phyloP scores from a whole-genome alignment of 371 early-diverging fungal genomes.

The Mortierella sp. region DNA sequence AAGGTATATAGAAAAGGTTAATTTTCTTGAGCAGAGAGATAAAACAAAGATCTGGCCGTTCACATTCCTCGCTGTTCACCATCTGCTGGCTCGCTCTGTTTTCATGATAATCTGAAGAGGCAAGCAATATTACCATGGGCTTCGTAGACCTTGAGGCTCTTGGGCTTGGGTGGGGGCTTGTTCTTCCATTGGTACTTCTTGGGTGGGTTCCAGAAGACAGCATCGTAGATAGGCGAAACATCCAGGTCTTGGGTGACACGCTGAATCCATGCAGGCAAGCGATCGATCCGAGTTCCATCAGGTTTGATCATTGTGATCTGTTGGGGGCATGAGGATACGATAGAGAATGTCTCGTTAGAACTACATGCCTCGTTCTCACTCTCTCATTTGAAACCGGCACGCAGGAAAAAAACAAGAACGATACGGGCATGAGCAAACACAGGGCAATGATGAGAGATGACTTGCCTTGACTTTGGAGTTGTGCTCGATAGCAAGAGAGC shows the following conservation, averaged over 20 bases:
- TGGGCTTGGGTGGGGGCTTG: constrained; percentile 74
- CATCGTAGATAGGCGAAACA: constrained; percentile 88
- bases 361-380: not conserved
- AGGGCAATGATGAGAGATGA: not conserved
- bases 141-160: constrained; percentile 85
- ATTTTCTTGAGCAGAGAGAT: constrained; percentile 2
- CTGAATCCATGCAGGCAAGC: constrained; percentile 92
- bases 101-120: not conserved
- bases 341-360: not conserved
- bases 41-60: not conserved
- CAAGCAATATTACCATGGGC: constrained; percentile 73
- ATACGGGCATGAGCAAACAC: not conserved
- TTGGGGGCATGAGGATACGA: not conserved
- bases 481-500: constrained; percentile 85
- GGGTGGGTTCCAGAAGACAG: constrained; percentile 94
- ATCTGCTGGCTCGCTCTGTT: not conserved
- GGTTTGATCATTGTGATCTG: constrained; percentile 83
- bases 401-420: not conserved
- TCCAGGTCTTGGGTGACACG: constrained; percentile 89
- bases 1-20: not conserved
- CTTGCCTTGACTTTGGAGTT: constrained; percentile 88
- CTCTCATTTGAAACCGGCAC: not conserved
- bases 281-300: constrained; percentile 85
- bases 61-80: not conserved
- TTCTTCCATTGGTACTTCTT: constrained; percentile 81